Evolutionary conservation across 495 filamentous ascomycete species (phyloP).

Genomic region (Penicillium salamii): DNA sequence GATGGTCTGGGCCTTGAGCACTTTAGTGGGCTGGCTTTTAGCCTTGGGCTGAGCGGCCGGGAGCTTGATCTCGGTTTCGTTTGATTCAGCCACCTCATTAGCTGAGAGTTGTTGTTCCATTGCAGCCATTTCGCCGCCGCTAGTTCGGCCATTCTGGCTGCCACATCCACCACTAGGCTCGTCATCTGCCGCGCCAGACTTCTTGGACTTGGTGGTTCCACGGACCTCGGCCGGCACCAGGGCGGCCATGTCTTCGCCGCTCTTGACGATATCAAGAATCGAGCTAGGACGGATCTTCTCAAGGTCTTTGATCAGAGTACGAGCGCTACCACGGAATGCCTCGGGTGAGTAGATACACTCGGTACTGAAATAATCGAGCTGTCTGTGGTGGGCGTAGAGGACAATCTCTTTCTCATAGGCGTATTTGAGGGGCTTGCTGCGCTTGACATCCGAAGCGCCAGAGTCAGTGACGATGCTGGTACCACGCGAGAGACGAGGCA

Average conservation of each 20-base stretch:
- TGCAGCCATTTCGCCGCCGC: slow-evolving; percentile 84
- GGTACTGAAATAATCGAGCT: slow-evolving; percentile 95
- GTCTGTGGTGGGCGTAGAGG: slow-evolving; percentile 92
- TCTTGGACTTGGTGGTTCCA: slow-evolving; percentile 22
- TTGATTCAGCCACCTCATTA: slow-evolving; percentile 60
- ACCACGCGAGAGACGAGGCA: slow-evolving; percentile 80
- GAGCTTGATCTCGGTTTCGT: slow-evolving; percentile 70
- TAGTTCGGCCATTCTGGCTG: slow-evolving; percentile 63
- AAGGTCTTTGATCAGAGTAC: slow-evolving; percentile 88
- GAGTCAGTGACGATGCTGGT: slow-evolving; percentile 91
- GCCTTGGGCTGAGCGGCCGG: slow-evolving; percentile 21
- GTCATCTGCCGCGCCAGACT: slow-evolving; percentile 55
- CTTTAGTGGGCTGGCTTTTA: slow-evolving; percentile 20
- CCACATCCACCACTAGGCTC: slow-evolving; percentile 66
- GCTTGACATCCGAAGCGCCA: slow-evolving; percentile 71
- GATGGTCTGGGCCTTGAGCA: slow-evolving; percentile 64
- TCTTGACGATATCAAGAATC: slow-evolving; percentile 90
- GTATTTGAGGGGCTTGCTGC: slow-evolving; percentile 95
- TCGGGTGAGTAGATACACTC: slow-evolving; percentile 98
- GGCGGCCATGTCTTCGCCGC: slow-evolving; percentile 92
- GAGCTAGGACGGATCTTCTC: slow-evolving; percentile 90
- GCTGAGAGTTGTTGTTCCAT: slow-evolving; percentile 79
- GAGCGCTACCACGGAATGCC: slow-evolving; percentile 91
- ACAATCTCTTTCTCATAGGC: slow-evolving; percentile 99
- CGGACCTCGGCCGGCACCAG: slow-evolving; percentile 65